These are phyloP conservation scores for Penicillium sumatraense DNA, from an alignment of 2,329 filamentous ascomycete species.

Conservation along the genomic window DNA sequence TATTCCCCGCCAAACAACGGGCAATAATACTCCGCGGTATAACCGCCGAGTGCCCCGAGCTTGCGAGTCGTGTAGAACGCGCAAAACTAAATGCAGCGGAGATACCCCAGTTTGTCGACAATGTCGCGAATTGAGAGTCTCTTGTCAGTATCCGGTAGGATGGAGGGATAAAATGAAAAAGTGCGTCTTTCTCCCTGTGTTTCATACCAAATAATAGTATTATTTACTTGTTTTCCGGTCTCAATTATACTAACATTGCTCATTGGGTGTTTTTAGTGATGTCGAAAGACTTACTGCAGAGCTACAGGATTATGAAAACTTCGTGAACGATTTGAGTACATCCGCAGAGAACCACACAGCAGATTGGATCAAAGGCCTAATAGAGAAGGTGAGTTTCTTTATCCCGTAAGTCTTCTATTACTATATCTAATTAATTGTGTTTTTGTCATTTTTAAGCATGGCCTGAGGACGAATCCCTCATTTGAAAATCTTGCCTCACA, in stretches of 20 bases:
- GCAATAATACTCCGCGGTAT: slow-evolving; percentile 24
- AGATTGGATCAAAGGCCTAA: slow-evolving; percentile 37
- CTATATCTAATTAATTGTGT: slow-evolving; percentile 8
- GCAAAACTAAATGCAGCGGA: slow-evolving; percentile 48
- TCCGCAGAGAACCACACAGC: slow-evolving; percentile 40
- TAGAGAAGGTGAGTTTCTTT: slow-evolving; percentile 44
- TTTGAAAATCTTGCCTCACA: slow-evolving; percentile 27
- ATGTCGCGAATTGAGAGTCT: slow-evolving; percentile 37
- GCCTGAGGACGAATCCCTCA: slow-evolving; percentile 21
- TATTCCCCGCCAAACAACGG: slow-evolving; percentile 36
- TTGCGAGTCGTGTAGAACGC: slow-evolving; percentile 44
- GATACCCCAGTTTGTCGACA: slow-evolving; percentile 40
- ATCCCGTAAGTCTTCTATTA: neutral
- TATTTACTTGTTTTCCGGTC: neutral
- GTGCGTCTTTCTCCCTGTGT: slow-evolving; percentile 20
- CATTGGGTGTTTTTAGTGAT: slow-evolving; percentile 28
- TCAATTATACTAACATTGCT: neutral
- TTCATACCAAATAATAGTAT: neutral
- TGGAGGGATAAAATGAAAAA: slow-evolving; percentile 44
- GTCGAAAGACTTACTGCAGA: slow-evolving; percentile 39
- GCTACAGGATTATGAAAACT: slow-evolving; percentile 42
- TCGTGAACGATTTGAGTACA: slow-evolving; percentile 41
- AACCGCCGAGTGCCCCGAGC: slow-evolving; percentile 32
- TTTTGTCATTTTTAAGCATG: slow-evolving; percentile 24
- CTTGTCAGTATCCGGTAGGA: slow-evolving; percentile 41